Evolutionary conservation across 257 asterid species (phyloP), one percentile per base, ranked within the genome.

Genomic region (Gentiana dahurica): DNA sequence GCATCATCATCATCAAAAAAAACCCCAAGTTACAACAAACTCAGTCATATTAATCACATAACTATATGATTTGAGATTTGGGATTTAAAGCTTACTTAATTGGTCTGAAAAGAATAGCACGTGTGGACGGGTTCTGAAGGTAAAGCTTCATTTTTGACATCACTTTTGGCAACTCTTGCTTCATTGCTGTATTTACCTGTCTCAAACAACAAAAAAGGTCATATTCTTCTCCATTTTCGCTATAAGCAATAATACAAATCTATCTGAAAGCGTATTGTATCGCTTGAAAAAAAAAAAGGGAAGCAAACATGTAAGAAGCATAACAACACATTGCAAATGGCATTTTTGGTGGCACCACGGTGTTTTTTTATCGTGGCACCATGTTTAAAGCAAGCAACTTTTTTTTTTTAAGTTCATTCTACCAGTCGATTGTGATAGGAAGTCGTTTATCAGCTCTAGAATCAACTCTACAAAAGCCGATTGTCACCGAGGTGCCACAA

Each of bases 61-160:
- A 36, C 2, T 35, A 1, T 1, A 9, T 10, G 32, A n/a, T 9
- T 57, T 45, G 46, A 47, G 9, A 59, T n/a, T n/a, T 24, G 24
- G 24, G 24, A 24, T 24, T 24, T 24, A 24, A 24, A 53, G 66
- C 90, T 34, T 88, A 92, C 99, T 89, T 88, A 44, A 92, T 92
- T 50, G 99, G 99, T 73, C 74, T 85, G 76, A 85, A 92, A 64
- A 92, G 97, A 71, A 92, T 88, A 32, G 95, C 89, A 1, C 95
- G 94, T 2, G 99, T 92, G 2, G 95, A 81, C 36, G 95, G 84
- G 65, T 88, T 88, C 73, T 85, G 99, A 72, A 92, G 87, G 78
- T 92, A 92, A 70, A 92, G 95, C 82, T 84, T 88, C 99, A 92
- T 82, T 77, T 85, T 92, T n/a, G 50, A 70, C 94, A 79, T 78